Evolutionary conservation across 768 basidiomycete genomes (phyloP).

Genomic region (Podaxis pistillaris): DNA sequence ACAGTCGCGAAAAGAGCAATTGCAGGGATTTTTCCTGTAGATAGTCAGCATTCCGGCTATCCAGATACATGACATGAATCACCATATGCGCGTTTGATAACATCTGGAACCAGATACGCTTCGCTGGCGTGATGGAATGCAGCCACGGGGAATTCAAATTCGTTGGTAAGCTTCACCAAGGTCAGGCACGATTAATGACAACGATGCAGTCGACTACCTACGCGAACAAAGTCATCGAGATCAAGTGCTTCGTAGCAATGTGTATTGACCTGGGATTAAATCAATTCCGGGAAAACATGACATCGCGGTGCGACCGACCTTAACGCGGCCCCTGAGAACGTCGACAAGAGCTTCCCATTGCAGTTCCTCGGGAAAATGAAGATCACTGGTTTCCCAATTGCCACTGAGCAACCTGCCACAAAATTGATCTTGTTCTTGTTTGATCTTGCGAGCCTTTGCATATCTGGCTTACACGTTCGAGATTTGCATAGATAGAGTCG

Average conservation of each 20-base stretch:
- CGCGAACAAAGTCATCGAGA: conserved; percentile 67
- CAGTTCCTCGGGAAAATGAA: conserved; percentile 61
- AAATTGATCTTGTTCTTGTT: conserved; percentile 65
- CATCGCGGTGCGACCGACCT: conserved; percentile 35
- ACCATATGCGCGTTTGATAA: conserved; percentile 71
- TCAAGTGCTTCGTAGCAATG: conserved; percentile 67
- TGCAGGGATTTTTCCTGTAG: conserved; percentile 62
- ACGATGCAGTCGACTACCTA: conserved; percentile 30
- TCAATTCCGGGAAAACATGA: background rate
- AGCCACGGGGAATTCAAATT: conserved; percentile 79
- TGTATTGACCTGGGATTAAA: conserved; percentile 40
- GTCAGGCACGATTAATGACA: background rate
- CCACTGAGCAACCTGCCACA: conserved; percentile 44
- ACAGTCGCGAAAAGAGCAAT: conserved; percentile 73
- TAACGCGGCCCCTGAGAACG: conserved; percentile 75
- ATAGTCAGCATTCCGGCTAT: background rate
- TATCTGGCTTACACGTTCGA: conserved; percentile 37
- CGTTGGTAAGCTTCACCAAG: conserved; percentile 65
- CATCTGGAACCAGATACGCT: conserved; percentile 77
- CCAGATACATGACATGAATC: conserved; percentile 21
- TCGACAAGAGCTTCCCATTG: conserved; percentile 82
- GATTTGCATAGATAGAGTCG: background rate
- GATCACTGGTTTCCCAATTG: conserved; percentile 49
- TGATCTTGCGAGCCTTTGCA: conserved; percentile 64
- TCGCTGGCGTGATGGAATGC: conserved; percentile 81